Evolutionary conservation across 352 stramenopile genomes (phyloP).

Genomic region (Globisporangium abappressorium): DNA sequence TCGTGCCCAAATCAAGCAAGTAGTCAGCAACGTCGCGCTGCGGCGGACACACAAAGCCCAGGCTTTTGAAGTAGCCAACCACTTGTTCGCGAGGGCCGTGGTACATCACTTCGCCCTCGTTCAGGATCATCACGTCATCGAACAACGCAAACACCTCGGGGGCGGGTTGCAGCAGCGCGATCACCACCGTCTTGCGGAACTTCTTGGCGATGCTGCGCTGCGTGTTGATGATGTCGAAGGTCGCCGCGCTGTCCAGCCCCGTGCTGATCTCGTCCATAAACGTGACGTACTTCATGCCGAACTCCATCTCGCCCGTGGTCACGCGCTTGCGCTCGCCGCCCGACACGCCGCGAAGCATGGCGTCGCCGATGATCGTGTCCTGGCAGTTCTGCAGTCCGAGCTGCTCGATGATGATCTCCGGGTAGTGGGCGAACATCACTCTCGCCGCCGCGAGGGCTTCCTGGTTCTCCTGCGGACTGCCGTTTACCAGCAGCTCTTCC

Average conservation of each 20-base stretch:
- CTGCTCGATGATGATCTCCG: constrained; percentile 37
- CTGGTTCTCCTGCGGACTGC: neutral
- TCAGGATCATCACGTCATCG: neutral
- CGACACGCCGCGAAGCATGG: constrained; percentile 61
- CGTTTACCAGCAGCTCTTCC: neutral
- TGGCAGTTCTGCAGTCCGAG: constrained; percentile 9
- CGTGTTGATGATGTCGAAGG: constrained; percentile 60
- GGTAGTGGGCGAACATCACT: constrained; percentile 27
- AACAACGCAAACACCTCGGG: neutral
- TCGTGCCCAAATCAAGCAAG: neutral
- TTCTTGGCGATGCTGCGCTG: constrained; percentile 43
- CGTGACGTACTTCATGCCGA: constrained; percentile 78
- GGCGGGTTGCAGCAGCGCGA: neutral
- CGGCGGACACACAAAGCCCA: neutral
- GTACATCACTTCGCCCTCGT: neutral
- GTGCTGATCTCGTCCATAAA: constrained; percentile 91
- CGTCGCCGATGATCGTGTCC: constrained; percentile 35
- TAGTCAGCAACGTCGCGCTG: neutral
- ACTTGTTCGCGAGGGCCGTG: neutral
- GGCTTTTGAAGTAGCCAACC: neutral
- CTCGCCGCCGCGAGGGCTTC: neutral
- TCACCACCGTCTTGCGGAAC: constrained; percentile 18
- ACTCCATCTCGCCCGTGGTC: constrained; percentile 74
- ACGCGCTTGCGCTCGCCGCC: constrained; percentile 75
- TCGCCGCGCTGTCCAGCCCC: constrained; percentile 82